Evolutionary conservation across 176 grass and related monocot genomes (phyloP).

Genomic region (Zea luxurians): DNA sequence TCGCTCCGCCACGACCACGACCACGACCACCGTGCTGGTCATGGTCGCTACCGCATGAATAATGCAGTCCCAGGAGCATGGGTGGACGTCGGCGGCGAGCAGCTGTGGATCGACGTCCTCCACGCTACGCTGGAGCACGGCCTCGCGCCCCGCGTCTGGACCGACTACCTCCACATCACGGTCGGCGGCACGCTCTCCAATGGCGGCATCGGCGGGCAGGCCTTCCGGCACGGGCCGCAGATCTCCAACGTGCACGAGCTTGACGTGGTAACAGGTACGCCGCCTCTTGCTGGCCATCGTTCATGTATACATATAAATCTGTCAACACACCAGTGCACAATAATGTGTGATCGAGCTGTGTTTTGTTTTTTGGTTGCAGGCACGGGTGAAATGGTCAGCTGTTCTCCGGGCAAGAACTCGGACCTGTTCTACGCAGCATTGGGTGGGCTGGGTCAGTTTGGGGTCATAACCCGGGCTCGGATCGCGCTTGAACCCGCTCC

Average conservation of each 20-base stretch:
- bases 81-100: slow-evolving; percentile 49
- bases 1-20: neutral
- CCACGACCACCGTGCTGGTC: neutral
- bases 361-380: neutral
- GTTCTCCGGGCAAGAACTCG: slow-evolving; percentile 32
- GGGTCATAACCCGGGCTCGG: slow-evolving; percentile 51
- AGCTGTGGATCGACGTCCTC: slow-evolving; percentile 70
- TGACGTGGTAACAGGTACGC: slow-evolving; percentile 60
- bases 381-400: slow-evolving; percentile 36
- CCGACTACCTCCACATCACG: slow-evolving; percentile 58
- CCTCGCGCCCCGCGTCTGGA: slow-evolving; percentile 44
- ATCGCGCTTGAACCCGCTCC: slow-evolving; percentile 39
- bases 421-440: slow-evolving; percentile 56
- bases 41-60: neutral
- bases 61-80: neutral
- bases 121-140: slow-evolving; percentile 37
- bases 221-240: slow-evolving; percentile 68
- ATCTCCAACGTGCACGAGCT: slow-evolving; percentile 67
- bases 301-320: neutral
- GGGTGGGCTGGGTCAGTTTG: slow-evolving; percentile 62
- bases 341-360: neutral
- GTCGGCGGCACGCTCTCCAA: slow-evolving; percentile 78
- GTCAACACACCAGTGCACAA: neutral
- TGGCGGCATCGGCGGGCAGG: slow-evolving; percentile 65
- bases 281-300: neutral